Percentiles rank a stretch among this genome's conserved stretches.
Evolutionary conservation across 2,329 filamentous ascomycete genomes (phyloP).

Genomic region (Colletotrichum sp.): DNA sequence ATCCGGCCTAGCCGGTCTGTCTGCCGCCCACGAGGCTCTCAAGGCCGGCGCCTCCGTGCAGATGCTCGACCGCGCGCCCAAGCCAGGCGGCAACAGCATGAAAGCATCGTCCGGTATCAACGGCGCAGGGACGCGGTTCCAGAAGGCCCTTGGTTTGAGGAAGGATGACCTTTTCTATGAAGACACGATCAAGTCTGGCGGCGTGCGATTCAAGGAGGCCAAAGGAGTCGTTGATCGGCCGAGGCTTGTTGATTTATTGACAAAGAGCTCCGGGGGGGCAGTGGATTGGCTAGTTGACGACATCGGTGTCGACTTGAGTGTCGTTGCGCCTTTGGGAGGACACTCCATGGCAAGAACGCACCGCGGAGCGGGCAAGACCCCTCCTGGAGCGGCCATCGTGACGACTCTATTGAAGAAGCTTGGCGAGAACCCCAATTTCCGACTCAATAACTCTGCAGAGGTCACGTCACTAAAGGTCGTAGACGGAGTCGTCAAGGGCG

Average conservation of each 20-base stretch:
- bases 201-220: constrained; percentile 39
- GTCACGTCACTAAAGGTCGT: constrained; percentile 55
- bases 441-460: constrained; percentile 54
- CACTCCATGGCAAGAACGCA: constrained; percentile 63
- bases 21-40: constrained; percentile 62
- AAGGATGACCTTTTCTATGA: constrained; percentile 51
- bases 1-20: constrained; percentile 67
- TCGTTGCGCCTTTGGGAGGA: constrained; percentile 64
- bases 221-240: constrained; percentile 38
- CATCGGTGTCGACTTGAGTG: constrained; percentile 61
- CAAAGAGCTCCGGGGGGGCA: constrained; percentile 49
- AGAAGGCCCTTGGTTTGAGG: constrained; percentile 41
- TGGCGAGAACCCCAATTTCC: constrained; percentile 52
- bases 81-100: constrained; percentile 69
- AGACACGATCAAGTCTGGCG: constrained; percentile 64
- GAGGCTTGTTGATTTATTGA: constrained; percentile 53
- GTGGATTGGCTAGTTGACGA: constrained; percentile 63
- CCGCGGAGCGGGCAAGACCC: constrained; percentile 57
- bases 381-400: constrained; percentile 65
- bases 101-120: constrained; percentile 73
- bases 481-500: constrained; percentile 48
- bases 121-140: constrained; percentile 63
- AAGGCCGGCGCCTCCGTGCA: constrained; percentile 55
- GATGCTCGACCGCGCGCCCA: constrained; percentile 63
- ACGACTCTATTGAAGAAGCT: constrained; percentile 57